Conservation (phyloP, 345 rosid species). For the Geranium rotundifolium region DNA sequence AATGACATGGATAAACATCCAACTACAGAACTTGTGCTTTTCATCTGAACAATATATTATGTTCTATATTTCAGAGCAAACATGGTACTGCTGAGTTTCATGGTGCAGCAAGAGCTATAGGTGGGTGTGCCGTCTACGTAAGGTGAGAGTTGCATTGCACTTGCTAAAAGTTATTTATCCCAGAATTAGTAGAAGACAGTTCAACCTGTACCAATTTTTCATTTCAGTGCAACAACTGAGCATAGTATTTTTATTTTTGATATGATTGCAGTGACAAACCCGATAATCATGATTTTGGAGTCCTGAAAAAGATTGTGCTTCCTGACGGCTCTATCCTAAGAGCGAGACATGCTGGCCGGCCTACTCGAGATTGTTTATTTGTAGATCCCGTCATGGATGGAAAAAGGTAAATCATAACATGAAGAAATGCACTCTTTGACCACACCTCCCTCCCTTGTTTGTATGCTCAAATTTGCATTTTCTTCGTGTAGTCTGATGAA, state of each 20-base stretch:
- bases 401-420: slow-evolving; percentile 26
- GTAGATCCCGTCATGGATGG: slow-evolving; percentile 57
- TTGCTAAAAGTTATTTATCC: not conserved
- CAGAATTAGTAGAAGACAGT: too few species aligned
- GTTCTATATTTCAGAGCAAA: slow-evolving; percentile 29
- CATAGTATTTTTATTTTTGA: not conserved
- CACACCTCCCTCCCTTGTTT: not conserved
- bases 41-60: not conserved
- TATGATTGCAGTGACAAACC: slow-evolving; percentile 32
- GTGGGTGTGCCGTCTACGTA: slow-evolving; percentile 51
- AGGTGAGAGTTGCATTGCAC: slow-evolving; percentile 25
- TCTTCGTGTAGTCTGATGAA: slow-evolving; percentile 41
- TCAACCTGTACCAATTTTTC: slow-evolving; percentile 2
- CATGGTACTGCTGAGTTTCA: slow-evolving; percentile 48
- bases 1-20: not conserved
- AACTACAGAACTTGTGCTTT: not conserved
- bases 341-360: slow-evolving; percentile 55
- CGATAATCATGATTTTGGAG: slow-evolving; percentile 27
- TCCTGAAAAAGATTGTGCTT: slow-evolving; percentile 49
- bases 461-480: not conserved
- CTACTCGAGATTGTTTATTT: slow-evolving; percentile 56
- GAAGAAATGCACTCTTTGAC: too few species aligned
- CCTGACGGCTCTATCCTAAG: slow-evolving; percentile 54
- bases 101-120: slow-evolving; percentile 47
- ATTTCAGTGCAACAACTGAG: not conserved